Percentiles rank a stretch among this genome's conserved stretches.
These are phyloP conservation scores for Cercophora samala DNA, from an alignment of 495 filamentous ascomycete genomes.

Conservation along the genomic window DNA sequence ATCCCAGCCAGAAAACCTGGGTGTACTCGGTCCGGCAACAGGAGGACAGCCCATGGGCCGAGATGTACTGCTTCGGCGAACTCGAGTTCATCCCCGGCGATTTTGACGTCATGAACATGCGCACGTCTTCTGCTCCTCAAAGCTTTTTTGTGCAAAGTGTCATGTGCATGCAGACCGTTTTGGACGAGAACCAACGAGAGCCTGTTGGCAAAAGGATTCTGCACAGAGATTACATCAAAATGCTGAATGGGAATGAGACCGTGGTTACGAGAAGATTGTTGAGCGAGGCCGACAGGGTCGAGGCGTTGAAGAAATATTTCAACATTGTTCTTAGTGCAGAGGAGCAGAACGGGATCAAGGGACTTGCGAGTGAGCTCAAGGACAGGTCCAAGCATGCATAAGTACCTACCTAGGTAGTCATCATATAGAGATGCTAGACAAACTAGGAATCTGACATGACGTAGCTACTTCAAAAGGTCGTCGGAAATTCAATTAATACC, in stretches of 20 bases:
- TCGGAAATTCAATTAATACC: no score
- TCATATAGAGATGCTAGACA: no score
- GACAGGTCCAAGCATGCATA: constrained; percentile 12
- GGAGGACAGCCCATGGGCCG: constrained; percentile 30
- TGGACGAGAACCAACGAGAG: constrained; percentile 34
- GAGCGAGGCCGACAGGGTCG: constrained; percentile 50
- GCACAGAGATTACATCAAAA: constrained; percentile 56
- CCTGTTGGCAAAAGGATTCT: constrained; percentile 47
- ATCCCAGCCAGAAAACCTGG: constrained; percentile 38
- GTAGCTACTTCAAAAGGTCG: no score
- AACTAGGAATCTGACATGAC: no score
- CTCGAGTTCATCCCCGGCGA: constrained; percentile 44
- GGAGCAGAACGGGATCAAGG: constrained; percentile 55
- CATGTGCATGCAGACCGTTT: constrained; percentile 37
- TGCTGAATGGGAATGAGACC: constrained; percentile 48
- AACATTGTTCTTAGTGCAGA: constrained; percentile 48
- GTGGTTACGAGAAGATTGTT: constrained; percentile 46
- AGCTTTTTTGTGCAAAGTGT: constrained; percentile 46
- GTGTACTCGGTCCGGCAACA: constrained; percentile 38
- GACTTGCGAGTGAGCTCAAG: constrained; percentile 46
- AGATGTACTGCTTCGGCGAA: constrained; percentile 43
- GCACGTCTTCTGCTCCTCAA: constrained; percentile 34
- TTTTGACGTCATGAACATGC: constrained; percentile 61
- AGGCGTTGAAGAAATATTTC: constrained; percentile 55
- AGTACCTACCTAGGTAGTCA: background rate